Evolutionary conservation across 345 rosid genomes (phyloP).

Genomic region (Pistacia vera): DNA sequence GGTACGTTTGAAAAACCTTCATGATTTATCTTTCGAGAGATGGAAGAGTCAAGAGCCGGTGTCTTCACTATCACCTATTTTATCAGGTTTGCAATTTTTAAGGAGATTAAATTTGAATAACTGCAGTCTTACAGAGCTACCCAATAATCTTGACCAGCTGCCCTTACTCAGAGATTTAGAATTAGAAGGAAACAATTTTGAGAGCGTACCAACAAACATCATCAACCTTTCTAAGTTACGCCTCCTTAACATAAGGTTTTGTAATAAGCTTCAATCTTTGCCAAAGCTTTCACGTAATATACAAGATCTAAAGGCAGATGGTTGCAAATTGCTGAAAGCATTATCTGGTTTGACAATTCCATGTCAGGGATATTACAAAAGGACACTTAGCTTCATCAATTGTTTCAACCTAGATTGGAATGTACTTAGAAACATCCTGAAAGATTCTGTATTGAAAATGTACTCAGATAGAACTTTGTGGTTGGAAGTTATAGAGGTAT

Average conservation of each 20-base stretch:
- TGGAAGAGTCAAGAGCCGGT: background rate
- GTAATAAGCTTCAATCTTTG: background rate
- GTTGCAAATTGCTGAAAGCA: conserved; percentile 4
- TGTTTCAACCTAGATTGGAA: too few species aligned
- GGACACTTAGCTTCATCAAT: too few species aligned
- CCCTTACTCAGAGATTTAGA: background rate
- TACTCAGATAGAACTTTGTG: too few species aligned
- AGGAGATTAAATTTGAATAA: background rate
- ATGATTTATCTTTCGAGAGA: background rate
- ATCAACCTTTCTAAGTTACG: background rate
- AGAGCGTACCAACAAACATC: conserved; percentile 12
- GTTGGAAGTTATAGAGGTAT: too few species aligned
- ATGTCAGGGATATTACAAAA: too few species aligned
- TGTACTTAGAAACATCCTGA: too few species aligned
- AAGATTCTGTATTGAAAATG: too few species aligned
- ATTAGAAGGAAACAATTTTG: background rate
- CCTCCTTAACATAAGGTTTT: background rate
- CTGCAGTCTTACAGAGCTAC: background rate
- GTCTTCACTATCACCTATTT: background rate
- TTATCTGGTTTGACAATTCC: background rate
- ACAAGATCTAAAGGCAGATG: background rate
- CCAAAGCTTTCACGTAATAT: conserved; percentile 9
- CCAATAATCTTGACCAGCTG: background rate
- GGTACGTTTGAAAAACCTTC: too few species aligned
- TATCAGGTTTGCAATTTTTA: background rate